phyloP scores from a whole-genome alignment of 148 eudicot genomes.

The Rhododendron kiyosumense region DNA sequence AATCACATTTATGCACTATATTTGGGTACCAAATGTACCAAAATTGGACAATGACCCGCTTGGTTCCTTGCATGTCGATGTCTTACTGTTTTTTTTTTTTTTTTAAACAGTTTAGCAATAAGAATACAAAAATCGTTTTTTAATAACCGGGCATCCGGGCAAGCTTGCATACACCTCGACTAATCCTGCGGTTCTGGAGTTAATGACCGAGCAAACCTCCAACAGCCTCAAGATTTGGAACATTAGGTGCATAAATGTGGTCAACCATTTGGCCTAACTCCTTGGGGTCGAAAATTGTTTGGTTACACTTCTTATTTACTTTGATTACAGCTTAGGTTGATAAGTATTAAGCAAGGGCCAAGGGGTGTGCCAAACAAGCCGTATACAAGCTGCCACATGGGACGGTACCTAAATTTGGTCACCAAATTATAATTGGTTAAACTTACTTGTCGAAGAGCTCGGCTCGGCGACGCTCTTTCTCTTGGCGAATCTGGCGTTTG shows the following conservation, averaged over 20 bases:
- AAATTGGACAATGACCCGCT: background rate
- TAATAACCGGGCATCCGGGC: background rate
- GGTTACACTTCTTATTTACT: background rate
- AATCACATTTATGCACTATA: background rate
- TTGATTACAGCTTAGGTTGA: background rate
- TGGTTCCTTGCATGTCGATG: background rate
- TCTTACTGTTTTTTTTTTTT: background rate
- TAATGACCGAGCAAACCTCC: too few species aligned
- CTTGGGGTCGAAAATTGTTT: background rate
- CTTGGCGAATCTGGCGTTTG: slow-evolving; percentile 61
- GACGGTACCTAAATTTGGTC: background rate
- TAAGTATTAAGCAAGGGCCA: background rate
- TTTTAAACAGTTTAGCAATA: background rate
- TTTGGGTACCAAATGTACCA: background rate
- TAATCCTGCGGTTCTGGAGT: too few species aligned
- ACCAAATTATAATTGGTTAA: background rate
- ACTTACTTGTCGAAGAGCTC: slow-evolving; percentile 59
- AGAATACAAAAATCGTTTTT: background rate
- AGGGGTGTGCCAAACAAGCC: background rate
- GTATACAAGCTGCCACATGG: background rate
- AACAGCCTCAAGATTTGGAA: too few species aligned
- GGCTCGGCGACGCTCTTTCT: slow-evolving; percentile 60
- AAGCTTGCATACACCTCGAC: background rate
- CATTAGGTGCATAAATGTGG: too few species aligned
- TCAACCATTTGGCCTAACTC: too few species aligned